These are phyloP conservation scores for Micractinium conductrix DNA, from an alignment of 139 green algal species.

Conservation along the genomic window DNA sequence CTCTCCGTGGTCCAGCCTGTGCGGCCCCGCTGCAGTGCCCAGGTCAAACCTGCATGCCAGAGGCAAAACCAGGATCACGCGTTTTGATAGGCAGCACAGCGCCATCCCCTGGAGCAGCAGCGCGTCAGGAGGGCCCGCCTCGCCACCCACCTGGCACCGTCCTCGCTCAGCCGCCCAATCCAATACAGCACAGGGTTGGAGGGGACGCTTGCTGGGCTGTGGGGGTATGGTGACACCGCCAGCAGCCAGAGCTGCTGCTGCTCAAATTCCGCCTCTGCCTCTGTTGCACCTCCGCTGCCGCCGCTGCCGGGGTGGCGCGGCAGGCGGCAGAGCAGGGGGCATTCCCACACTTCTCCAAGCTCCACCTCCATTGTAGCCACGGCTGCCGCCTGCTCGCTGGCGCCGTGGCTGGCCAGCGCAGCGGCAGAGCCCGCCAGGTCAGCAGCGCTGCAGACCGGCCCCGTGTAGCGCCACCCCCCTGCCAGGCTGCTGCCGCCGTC, in stretches of 20 bases:
- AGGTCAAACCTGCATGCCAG: constrained; percentile 43
- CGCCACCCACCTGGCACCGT: neutral
- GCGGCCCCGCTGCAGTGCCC: constrained; percentile 53
- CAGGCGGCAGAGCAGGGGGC: constrained; percentile 14
- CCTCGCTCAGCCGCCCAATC: constrained; percentile 36
- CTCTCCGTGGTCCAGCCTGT: constrained; percentile 66
- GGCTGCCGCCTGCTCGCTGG: neutral
- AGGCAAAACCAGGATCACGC: neutral
- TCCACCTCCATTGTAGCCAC: constrained; percentile 1
- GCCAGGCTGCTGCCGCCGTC: constrained; percentile 20
- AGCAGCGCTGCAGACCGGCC: constrained; percentile 19
- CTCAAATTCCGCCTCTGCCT: too few species aligned
- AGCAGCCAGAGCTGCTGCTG: constrained; percentile 16
- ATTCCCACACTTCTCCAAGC: constrained; percentile 25
- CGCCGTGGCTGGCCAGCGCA: neutral
- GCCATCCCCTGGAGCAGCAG: neutral
- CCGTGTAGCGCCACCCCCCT: neutral
- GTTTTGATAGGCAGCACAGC: neutral
- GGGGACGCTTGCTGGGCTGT: constrained; percentile 58
- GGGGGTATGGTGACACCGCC: constrained; percentile 27
- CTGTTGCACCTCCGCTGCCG: too few species aligned
- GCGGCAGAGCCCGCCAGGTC: neutral
- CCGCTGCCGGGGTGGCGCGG: neutral
- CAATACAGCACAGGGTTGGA: constrained; percentile 73
- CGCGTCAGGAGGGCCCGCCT: neutral